Percentiles rank a stretch among this genome's conserved stretches.
Conservation (phyloP, 345 rosid species). For the Pseudoturritis turrita region DNA sequence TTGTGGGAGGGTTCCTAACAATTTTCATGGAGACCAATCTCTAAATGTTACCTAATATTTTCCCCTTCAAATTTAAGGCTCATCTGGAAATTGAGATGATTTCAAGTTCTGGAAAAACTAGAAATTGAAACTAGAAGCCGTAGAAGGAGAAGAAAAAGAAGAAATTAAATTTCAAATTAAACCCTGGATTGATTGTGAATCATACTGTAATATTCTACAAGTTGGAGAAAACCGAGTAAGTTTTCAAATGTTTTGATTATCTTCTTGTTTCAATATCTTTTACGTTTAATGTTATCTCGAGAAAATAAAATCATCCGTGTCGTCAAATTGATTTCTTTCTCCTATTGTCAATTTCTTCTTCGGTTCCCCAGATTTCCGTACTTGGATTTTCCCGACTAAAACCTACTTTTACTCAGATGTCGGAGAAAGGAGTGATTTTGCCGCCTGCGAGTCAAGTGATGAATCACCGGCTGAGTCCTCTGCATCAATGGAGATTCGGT, state of each 20-base stretch:
- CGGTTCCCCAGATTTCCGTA: background rate
- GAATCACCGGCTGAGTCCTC: slow-evolving; percentile 30
- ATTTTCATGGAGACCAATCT: background rate
- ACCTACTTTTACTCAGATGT: no score
- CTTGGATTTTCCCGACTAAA: no score
- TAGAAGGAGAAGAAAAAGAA: background rate
- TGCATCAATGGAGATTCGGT: slow-evolving; percentile 63
- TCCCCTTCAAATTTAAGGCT: no score
- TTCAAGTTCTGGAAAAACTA: background rate
- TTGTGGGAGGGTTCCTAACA: background rate
- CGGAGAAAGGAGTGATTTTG: slow-evolving; percentile 41
- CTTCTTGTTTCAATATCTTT: background rate
- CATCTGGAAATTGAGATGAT: background rate
- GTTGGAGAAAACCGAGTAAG: slow-evolving; percentile 14
- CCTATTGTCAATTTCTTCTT: background rate
- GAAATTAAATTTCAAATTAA: no score
- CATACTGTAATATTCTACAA: background rate
- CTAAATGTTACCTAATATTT: background rate
- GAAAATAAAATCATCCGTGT: slow-evolving; percentile 5
- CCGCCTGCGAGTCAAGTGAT: slow-evolving; percentile 26
- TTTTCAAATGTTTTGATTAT: background rate
- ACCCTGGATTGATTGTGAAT: background rate
- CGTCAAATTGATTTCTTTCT: slow-evolving; percentile 26
- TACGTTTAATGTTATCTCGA: slow-evolving; percentile 12
- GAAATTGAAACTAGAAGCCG: background rate